Evolutionary conservation across 768 basidiomycete species (phyloP).

Genomic region (Psilocybe subaeruginosa): DNA sequence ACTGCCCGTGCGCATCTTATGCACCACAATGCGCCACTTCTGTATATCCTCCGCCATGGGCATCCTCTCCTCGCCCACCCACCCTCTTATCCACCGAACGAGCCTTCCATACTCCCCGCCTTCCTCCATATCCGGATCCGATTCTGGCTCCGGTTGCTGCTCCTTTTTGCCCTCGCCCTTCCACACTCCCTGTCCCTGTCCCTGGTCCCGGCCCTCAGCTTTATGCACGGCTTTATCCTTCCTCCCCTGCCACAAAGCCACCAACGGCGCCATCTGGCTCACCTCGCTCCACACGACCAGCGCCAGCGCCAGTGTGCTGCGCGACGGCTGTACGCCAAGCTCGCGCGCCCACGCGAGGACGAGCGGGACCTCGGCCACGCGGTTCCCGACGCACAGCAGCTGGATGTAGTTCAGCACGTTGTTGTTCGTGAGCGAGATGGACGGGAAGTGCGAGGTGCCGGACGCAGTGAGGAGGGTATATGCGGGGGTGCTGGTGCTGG

Average conservation of each 20-base stretch:
- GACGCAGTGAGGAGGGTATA: constrained; percentile 20
- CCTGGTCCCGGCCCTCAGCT: no score
- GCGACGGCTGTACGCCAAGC: constrained; percentile 54
- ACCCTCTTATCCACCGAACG: constrained; percentile 55
- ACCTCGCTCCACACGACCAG: constrained; percentile 45
- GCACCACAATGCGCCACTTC: constrained; percentile 35
- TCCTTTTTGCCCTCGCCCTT: no score
- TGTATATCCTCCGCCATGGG: constrained; percentile 29
- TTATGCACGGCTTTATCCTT: not conserved
- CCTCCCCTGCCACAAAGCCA: not conserved
- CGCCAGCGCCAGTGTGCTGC: constrained; percentile 61
- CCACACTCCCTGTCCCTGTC: no score
- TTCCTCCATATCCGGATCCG: constrained; percentile 12
- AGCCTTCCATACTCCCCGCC: constrained; percentile 46
- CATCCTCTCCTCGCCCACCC: constrained; percentile 54
- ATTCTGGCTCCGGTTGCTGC: no score
- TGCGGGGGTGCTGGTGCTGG: not conserved
- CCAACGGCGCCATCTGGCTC: not conserved
- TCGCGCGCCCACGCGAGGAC: constrained; percentile 76
- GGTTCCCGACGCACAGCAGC: constrained; percentile 50
- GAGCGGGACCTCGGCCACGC: constrained; percentile 63
- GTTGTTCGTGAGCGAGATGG: constrained; percentile 46
- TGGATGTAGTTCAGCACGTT: constrained; percentile 63
- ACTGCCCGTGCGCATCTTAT: constrained; percentile 30
- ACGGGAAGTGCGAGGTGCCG: constrained; percentile 24